Conservation (phyloP, 1,139 yeast species). For the Hyphopichia khmerensis region DNA sequence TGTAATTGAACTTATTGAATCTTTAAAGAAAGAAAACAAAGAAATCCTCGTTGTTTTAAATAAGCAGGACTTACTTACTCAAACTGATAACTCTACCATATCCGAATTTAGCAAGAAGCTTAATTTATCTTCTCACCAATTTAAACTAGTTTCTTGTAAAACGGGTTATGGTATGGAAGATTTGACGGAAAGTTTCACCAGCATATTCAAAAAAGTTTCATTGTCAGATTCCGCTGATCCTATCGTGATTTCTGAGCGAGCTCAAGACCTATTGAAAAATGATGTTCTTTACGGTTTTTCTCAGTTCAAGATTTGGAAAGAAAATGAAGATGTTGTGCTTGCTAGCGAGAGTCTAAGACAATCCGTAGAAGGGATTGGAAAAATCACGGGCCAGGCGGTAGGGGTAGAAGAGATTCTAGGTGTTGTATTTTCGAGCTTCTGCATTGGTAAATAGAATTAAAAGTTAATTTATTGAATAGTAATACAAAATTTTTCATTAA, state of each 20-base stretch:
- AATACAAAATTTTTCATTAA: background rate
- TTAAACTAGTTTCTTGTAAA: slow-evolving; percentile 63
- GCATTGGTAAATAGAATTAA: slow-evolving; percentile 72
- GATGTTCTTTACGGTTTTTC: slow-evolving; percentile 76
- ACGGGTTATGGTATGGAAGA: slow-evolving; percentile 54
- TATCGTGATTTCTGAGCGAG: slow-evolving; percentile 68
- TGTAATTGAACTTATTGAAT: slow-evolving; percentile 34
- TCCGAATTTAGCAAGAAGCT: slow-evolving; percentile 19
- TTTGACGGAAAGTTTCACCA: slow-evolving; percentile 39
- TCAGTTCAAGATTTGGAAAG: slow-evolving; percentile 52
- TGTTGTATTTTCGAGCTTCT: slow-evolving; percentile 85
- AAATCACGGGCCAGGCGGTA: slow-evolving; percentile 84
- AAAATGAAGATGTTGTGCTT: slow-evolving; percentile 68
- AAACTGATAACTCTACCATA: slow-evolving; percentile 14
- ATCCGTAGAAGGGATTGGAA: slow-evolving; percentile 86
- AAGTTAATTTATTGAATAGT: slow-evolving; percentile 1
- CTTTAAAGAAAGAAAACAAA: slow-evolving; percentile 23
- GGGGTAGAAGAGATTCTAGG: slow-evolving; percentile 91
- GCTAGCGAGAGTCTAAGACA: slow-evolving; percentile 76
- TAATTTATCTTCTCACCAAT: slow-evolving; percentile 21
- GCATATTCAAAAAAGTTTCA: slow-evolving; percentile 49
- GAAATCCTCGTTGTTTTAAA: slow-evolving; percentile 51
- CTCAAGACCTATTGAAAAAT: slow-evolving; percentile 64
- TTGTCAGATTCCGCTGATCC: slow-evolving; percentile 55
- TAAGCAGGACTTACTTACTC: slow-evolving; percentile 56